Conservation (phyloP, 208 protist species). For the Acanthamoeba polyphaga region DNA sequence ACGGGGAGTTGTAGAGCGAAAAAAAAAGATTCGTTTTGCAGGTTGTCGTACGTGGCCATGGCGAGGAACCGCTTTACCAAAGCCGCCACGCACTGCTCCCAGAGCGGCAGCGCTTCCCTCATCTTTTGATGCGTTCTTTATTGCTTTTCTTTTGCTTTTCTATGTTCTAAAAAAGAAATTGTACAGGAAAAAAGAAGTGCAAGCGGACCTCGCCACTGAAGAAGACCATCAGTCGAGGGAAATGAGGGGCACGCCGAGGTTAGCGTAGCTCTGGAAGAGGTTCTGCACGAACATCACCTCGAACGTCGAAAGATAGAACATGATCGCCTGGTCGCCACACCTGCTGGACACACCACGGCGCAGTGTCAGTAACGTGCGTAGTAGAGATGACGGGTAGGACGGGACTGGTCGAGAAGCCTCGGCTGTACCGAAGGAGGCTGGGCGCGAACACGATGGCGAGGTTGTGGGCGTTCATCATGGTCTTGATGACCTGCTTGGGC, state of each 20-base stretch:
- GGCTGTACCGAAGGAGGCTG: not conserved
- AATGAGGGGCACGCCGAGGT: conserved; percentile 26
- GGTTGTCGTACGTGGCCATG: too few species aligned
- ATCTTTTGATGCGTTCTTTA: too few species aligned
- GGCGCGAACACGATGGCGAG: conserved; percentile 11
- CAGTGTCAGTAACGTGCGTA: not conserved
- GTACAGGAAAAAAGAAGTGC: too few species aligned
- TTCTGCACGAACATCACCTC: conserved; percentile 45
- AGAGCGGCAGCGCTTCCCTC: too few species aligned
- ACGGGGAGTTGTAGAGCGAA: too few species aligned
- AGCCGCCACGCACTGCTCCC: too few species aligned
- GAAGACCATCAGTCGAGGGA: not conserved
- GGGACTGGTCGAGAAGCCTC: not conserved
- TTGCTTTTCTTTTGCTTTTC: too few species aligned
- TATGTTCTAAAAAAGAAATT: too few species aligned
- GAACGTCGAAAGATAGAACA: conserved; percentile 46
- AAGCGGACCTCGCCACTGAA: too few species aligned
- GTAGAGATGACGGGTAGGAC: not conserved
- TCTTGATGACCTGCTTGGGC: not conserved
- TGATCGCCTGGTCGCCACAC: not conserved
- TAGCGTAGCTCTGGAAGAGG: conserved; percentile 21
- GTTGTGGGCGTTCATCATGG: conserved; percentile 5
- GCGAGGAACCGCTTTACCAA: too few species aligned
- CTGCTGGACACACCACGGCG: not conserved
- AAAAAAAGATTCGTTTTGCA: too few species aligned